Conservation (phyloP, 2,329 filamentous ascomycete genomes). For the Apiospora kogelbergensis region DNA sequence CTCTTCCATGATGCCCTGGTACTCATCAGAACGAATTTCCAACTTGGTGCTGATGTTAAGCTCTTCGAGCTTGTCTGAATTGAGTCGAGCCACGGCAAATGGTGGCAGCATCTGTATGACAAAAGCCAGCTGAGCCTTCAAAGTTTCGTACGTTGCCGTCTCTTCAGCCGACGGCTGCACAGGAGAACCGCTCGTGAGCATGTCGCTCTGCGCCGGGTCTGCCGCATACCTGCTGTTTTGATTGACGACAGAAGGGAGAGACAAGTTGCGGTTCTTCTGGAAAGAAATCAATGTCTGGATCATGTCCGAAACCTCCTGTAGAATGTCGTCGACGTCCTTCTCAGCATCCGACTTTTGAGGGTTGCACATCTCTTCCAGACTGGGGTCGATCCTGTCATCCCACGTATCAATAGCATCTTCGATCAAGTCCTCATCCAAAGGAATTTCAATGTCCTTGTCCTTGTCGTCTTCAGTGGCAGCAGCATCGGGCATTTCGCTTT, state of each 20-base stretch:
- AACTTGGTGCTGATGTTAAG: slow-evolving; percentile 80
- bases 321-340: slow-evolving; percentile 66
- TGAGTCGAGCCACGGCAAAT: slow-evolving; percentile 81
- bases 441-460: slow-evolving; percentile 24
- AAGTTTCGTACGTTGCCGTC: slow-evolving; percentile 63
- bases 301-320: slow-evolving; percentile 72
- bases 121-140: slow-evolving; percentile 73
- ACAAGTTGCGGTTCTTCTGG: slow-evolving; percentile 75
- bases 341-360: slow-evolving; percentile 51
- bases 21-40: slow-evolving; percentile 69
- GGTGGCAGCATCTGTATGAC: slow-evolving; percentile 77
- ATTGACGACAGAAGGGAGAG: slow-evolving; percentile 57
- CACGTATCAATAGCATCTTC: slow-evolving; percentile 57
- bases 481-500: slow-evolving; percentile 42
- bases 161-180: slow-evolving; percentile 67
- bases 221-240: slow-evolving; percentile 56
- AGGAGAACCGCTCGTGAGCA: slow-evolving; percentile 64
- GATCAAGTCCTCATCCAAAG: slow-evolving; percentile 51
- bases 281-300: slow-evolving; percentile 76
- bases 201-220: slow-evolving; percentile 65
- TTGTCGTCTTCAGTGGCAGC: slow-evolving; percentile 34
- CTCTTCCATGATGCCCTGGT: slow-evolving; percentile 79
- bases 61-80: slow-evolving; percentile 82
- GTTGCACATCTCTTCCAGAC: slow-evolving; percentile 52
- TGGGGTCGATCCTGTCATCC: slow-evolving; percentile 61